These are phyloP conservation scores for Aspergillus ochraceoroseus DNA, from an alignment of 2,329 filamentous ascomycete species.

Conservation along the genomic window DNA sequence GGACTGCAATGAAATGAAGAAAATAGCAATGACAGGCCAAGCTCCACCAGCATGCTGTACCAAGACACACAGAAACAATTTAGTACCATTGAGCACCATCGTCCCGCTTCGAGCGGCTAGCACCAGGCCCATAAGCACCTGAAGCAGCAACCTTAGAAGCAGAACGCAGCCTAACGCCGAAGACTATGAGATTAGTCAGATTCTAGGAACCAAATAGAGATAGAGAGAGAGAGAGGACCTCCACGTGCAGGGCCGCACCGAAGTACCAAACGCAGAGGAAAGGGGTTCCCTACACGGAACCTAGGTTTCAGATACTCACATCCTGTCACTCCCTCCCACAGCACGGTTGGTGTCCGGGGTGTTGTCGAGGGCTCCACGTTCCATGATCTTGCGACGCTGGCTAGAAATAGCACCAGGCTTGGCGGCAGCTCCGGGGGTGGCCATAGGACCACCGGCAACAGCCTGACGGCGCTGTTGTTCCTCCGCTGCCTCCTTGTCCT, in stretches of 20 bases:
- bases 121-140: constrained; percentile 44
- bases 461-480: constrained; percentile 66
- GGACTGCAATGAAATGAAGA: constrained; percentile 16
- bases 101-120: constrained; percentile 52
- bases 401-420: constrained; percentile 71
- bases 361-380: constrained; percentile 62
- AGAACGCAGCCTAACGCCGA: constrained; percentile 81
- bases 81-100: constrained; percentile 48
- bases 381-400: constrained; percentile 78
- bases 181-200: constrained; percentile 76
- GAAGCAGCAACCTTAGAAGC: constrained; percentile 65
- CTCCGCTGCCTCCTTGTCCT: constrained; percentile 70
- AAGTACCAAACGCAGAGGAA: constrained; percentile 76
- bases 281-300: constrained; percentile 79
- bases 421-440: constrained; percentile 55
- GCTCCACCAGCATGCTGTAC: constrained; percentile 32
- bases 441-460: constrained; percentile 55
- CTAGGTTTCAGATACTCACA: constrained; percentile 78
- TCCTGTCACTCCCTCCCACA: constrained; percentile 80
- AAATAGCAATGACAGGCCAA: constrained; percentile 20
- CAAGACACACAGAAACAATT: too few species aligned
- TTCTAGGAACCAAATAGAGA: constrained; percentile 57
- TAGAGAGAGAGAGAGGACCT: constrained; percentile 39
- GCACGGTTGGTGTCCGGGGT: constrained; percentile 69
- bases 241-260: constrained; percentile 64